Evolutionary conservation across 2,329 filamentous ascomycete species (phyloP).

Genomic region (Tolypocladium pustulatum): DNA sequence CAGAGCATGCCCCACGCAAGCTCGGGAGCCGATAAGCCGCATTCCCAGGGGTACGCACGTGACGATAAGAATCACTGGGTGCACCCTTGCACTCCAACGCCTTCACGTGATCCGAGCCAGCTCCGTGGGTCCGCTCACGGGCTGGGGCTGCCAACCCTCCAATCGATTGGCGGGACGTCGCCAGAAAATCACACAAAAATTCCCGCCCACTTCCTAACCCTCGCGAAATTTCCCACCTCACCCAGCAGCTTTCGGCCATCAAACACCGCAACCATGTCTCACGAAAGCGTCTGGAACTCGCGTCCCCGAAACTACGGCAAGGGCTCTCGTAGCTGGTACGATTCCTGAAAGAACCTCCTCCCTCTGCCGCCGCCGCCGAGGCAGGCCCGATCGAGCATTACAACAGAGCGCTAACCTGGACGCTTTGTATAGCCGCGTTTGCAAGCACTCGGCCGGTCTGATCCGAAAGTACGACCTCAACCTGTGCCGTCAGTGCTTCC

Average conservation of each 20-base stretch:
- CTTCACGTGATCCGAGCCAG: neutral
- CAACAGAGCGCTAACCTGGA: neutral
- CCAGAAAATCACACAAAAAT: conserved; percentile 29
- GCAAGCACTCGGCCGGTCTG: conserved; percentile 94
- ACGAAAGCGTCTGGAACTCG: conserved; percentile 98
- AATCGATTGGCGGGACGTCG: conserved; percentile 20
- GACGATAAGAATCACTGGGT: conserved; percentile 9
- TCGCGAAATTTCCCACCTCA: conserved; percentile 23
- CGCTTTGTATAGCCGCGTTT: conserved; percentile 44
- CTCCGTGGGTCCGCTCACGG: neutral
- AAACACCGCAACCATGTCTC: conserved; percentile 45
- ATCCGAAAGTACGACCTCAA: conserved; percentile 99
- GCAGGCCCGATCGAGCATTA: neutral
- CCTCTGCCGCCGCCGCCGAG: neutral
- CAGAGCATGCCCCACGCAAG: conserved; percentile 1
- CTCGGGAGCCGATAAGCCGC: neutral
- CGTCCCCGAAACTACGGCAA: conserved; percentile 96
- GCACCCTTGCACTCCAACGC: neutral
- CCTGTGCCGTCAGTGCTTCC: conserved; percentile 72
- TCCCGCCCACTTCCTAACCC: conserved; percentile 19
- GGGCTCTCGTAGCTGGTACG: conserved; percentile 88
- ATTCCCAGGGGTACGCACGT: conserved; percentile 5
- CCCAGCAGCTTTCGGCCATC: conserved; percentile 13
- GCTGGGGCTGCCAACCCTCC: conserved; percentile 28
- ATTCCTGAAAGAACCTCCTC: conserved; percentile 4